Evolutionary conservation across 2,329 filamentous ascomycete genomes (phyloP).

Genomic region (Onygena corvina): DNA sequence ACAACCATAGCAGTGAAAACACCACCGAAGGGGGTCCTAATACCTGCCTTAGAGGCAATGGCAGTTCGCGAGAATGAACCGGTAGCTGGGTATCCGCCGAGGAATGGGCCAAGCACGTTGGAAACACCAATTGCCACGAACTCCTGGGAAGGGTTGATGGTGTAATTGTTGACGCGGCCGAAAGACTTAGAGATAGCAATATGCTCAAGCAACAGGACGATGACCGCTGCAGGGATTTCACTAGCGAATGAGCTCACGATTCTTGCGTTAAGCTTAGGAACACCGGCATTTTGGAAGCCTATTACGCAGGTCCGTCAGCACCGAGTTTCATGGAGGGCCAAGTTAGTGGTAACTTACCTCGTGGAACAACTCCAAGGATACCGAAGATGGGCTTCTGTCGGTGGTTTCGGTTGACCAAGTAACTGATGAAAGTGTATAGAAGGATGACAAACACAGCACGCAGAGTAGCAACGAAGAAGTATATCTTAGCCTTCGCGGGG

Average conservation of each 20-base stretch:
- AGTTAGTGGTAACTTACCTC: constrained; percentile 40
- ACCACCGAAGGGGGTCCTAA: constrained; percentile 80
- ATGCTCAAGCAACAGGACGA: constrained; percentile 92
- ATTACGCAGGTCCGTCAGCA: neutral
- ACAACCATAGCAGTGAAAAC: constrained; percentile 78
- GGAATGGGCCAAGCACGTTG: constrained; percentile 80
- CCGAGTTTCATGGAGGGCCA: constrained; percentile 10
- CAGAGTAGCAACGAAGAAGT: constrained; percentile 86
- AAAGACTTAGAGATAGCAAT: constrained; percentile 97
- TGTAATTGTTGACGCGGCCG: constrained; percentile 89
- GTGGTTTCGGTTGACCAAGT: constrained; percentile 62
- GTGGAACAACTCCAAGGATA: constrained; percentile 64
- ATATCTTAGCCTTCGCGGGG: constrained; percentile 57
- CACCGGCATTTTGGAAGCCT: constrained; percentile 69
- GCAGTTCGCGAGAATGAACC: constrained; percentile 94
- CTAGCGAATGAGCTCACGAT: constrained; percentile 58
- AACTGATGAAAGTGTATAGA: constrained; percentile 84
- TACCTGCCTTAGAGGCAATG: constrained; percentile 93
- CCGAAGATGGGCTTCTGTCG: constrained; percentile 54
- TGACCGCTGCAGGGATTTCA: constrained; percentile 72
- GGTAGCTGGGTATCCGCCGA: constrained; percentile 83
- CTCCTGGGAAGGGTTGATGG: constrained; percentile 89
- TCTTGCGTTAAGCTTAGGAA: constrained; percentile 53
- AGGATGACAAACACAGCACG: constrained; percentile 85
- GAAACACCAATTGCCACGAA: constrained; percentile 86